phyloP scores from a whole-genome alignment of 306 rosid species.

The Purshia tridentata region DNA sequence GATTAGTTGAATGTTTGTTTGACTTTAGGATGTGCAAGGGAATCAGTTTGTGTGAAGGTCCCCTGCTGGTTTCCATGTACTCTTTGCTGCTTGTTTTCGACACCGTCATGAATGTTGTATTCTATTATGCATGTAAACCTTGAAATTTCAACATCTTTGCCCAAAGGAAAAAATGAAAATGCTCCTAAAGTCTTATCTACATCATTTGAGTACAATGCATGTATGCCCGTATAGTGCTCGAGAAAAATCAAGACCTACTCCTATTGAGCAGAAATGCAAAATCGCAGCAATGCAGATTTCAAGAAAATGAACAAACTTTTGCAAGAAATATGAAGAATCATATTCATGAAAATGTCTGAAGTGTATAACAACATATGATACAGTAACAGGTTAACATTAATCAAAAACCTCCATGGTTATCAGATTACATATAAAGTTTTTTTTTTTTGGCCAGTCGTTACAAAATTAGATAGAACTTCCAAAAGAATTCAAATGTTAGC shows the following conservation, averaged over 20 bases:
- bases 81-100: conserved; percentile 26
- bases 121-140: conserved; percentile 30
- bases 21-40: conserved; percentile 29
- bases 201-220: too few species aligned
- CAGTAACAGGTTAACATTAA: background rate
- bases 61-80: conserved; percentile 34
- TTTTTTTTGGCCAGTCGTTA: background rate
- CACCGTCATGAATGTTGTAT: conserved; percentile 26
- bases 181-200: too few species aligned
- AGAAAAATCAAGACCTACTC: too few species aligned
- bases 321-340: background rate
- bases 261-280: too few species aligned
- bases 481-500: conserved; percentile 11
- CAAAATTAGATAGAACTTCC: background rate
- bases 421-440: background rate
- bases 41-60: conserved; percentile 29
- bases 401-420: background rate
- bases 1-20: conserved; percentile 24
- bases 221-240: too few species aligned
- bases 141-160: background rate
- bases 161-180: too few species aligned
- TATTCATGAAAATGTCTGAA: background rate
- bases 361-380: background rate
- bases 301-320: background rate
- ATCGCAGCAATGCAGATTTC: background rate